Evolutionary conservation across 2,329 filamentous ascomycete genomes (phyloP), one percentile per base, ranked within the genome.

Genomic region (Colletotrichum tanaceti): DNA sequence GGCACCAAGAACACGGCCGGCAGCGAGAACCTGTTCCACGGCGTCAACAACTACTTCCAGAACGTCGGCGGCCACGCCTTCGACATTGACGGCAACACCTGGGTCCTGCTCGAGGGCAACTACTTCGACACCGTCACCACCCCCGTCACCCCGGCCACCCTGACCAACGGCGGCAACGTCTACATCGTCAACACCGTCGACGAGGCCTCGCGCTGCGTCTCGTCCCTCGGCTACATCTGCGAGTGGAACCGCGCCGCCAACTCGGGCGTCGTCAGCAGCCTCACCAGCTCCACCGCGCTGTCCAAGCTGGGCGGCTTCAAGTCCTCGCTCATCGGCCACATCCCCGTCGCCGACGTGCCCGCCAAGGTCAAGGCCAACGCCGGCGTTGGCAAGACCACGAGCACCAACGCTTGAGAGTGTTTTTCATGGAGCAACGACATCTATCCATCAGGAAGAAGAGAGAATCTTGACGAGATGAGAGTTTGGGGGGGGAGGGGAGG

Each of bases 41-140:
- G 69, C n/a, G 66, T 73, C 68, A 76, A 76, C 72, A 76, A 76
- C 74, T 73, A 73, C 63, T 75, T 75, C 52, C 71, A 73, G 61
- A 72, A 73, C 54, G 75, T 75, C 63, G 65, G 73, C 20, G 75
- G 75, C 22, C 86, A 88, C 74, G 86, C 82, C 20, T 79, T 82
- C 20, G 86, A 89, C 77, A 87, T 79, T 67, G 78, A 86, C 71
- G 83, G 73, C 22, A 73, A 78, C 49, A 71, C 69, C 4, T 75
- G 60, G 0, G 72, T 73, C 0, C 72, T 76, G 5, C 58, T 76
- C 1, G 75, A 76, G 68, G 75, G 75, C 14, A 76, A 76, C 35
- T 78, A 79, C 63, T 84, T 84, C 72, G 74, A 79, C 49, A 73
- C 77, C 13, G 80, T 83, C 58, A 75, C 76, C 10, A 80, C 78